Conservation (phyloP, 2,329 filamentous ascomycete genomes). For the Alternaria postmessia region DNA sequence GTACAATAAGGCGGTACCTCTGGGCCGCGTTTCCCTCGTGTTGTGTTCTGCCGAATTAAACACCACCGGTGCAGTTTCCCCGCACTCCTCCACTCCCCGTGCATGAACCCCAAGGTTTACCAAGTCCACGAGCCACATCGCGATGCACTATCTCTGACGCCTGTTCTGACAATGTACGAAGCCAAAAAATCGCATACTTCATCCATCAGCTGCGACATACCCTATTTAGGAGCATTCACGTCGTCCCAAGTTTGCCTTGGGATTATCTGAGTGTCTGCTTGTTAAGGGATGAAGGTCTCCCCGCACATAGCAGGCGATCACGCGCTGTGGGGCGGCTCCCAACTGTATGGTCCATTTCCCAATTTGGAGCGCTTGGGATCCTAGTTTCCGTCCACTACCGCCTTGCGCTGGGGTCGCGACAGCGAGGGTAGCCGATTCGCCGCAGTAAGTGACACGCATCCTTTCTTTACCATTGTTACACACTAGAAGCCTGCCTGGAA, state of each 20-base stretch:
- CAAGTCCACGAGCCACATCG: neutral
- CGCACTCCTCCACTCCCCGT: slow-evolving; percentile 25
- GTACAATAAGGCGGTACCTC: slow-evolving; percentile 38
- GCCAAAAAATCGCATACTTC: neutral
- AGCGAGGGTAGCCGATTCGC: neutral
- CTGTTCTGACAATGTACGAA: neutral
- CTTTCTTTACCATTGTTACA: neutral
- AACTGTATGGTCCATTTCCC: slow-evolving; percentile 12
- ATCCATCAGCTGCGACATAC: neutral
- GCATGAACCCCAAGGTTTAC: slow-evolving; percentile 19
- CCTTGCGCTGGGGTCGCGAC: neutral
- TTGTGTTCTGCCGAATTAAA: slow-evolving; percentile 32
- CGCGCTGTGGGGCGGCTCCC: slow-evolving; percentile 16
- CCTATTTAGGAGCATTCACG: neutral
- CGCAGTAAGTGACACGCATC: neutral
- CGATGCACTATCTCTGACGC: neutral
- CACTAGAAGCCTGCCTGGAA: neutral
- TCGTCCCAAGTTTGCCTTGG: neutral
- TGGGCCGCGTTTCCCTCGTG: slow-evolving; percentile 29
- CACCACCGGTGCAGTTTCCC: slow-evolving; percentile 25
- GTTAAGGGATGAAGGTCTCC: slow-evolving; percentile 2
- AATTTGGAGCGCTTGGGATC: neutral
- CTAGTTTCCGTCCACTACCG: slow-evolving; percentile 1
- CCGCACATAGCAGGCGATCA: slow-evolving; percentile 9
- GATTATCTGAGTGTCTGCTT: neutral